Evolutionary conservation across 768 basidiomycete genomes (phyloP).

Genomic region (Kondoa subrosea): DNA sequence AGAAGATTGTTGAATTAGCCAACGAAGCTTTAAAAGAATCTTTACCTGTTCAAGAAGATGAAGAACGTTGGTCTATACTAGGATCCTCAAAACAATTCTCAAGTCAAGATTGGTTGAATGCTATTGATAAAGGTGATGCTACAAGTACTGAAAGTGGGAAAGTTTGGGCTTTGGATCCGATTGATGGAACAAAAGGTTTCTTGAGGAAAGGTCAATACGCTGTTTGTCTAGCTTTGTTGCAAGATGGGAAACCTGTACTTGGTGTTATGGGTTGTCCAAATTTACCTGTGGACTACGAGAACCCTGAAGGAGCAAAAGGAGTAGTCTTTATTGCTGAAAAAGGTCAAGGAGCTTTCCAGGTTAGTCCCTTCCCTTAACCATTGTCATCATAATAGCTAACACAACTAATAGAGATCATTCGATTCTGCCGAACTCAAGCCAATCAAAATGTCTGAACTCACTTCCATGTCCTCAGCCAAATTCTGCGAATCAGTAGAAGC

Average conservation of each 20-base stretch:
- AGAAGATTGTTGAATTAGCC: constrained; percentile 61
- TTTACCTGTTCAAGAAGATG: constrained; percentile 38
- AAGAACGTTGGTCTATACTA: constrained; percentile 48
- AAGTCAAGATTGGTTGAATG: constrained; percentile 39
- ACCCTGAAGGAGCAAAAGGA: constrained; percentile 49
- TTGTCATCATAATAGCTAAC: background rate
- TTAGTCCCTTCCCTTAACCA: constrained; percentile 26
- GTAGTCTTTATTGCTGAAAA: constrained; percentile 73
- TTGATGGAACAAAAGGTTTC: constrained; percentile 89
- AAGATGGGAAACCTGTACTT: constrained; percentile 58
- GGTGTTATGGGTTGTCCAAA: constrained; percentile 90
- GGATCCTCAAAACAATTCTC: constrained; percentile 36
- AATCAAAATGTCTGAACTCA: constrained; percentile 38
- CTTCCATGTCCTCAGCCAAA: constrained; percentile 40
- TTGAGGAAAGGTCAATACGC: constrained; percentile 83
- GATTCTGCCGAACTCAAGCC: constrained; percentile 37
- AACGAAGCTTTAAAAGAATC: constrained; percentile 41
- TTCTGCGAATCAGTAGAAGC: constrained; percentile 87
- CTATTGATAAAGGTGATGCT: constrained; percentile 68
- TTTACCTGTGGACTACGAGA: constrained; percentile 44
- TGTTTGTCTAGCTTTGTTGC: constrained; percentile 69
- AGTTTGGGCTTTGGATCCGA: constrained; percentile 75
- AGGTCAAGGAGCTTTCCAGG: constrained; percentile 68
- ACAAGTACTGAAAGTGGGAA: constrained; percentile 55
- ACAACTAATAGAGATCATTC: constrained; percentile 24